These are phyloP conservation scores for Fusarium nematophilum DNA, from an alignment of 2,329 filamentous ascomycete species.

Conservation along the genomic window DNA sequence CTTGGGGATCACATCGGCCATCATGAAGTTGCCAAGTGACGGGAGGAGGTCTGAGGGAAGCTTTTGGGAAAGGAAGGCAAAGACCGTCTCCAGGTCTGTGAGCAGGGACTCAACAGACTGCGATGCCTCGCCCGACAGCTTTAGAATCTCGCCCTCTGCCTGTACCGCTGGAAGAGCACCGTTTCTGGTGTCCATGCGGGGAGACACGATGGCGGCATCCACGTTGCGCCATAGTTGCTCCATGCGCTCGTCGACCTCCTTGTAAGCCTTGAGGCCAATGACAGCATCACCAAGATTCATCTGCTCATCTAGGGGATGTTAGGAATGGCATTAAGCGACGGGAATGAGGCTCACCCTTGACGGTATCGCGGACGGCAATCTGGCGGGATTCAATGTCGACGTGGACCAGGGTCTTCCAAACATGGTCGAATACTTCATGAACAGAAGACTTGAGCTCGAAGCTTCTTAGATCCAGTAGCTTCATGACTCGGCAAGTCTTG, in stretches of 20 bases:
- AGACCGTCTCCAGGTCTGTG: conserved; percentile 62
- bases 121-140: conserved; percentile 56
- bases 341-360: conserved; percentile 58
- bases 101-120: conserved; percentile 63
- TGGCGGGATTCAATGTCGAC: conserved; percentile 67
- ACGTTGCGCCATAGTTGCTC: conserved; percentile 71
- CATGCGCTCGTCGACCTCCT: conserved; percentile 70
- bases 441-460: conserved; percentile 75
- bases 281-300: conserved; percentile 66
- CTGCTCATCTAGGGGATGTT: conserved; percentile 55
- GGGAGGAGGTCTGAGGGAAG: conserved; percentile 66
- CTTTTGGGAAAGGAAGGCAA: conserved; percentile 63
- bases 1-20: conserved; percentile 74
- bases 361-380: conserved; percentile 66
- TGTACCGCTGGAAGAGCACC: conserved; percentile 53
- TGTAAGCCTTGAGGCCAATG: conserved; percentile 67
- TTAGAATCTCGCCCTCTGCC: conserved; percentile 56
- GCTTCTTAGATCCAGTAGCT: conserved; percentile 72
- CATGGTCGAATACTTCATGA: conserved; percentile 71
- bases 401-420: conserved; percentile 77
- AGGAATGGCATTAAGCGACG: conserved; percentile 7
- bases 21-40: conserved; percentile 74
- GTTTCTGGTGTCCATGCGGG: conserved; percentile 63
- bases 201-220: conserved; percentile 69
- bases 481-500: conserved; percentile 70